A percentile compares a stretch with the other conserved stretches of the same genome.
Evolutionary conservation across 176 grass and related monocot genomes (phyloP).

Genomic region (Themeda triandra): DNA sequence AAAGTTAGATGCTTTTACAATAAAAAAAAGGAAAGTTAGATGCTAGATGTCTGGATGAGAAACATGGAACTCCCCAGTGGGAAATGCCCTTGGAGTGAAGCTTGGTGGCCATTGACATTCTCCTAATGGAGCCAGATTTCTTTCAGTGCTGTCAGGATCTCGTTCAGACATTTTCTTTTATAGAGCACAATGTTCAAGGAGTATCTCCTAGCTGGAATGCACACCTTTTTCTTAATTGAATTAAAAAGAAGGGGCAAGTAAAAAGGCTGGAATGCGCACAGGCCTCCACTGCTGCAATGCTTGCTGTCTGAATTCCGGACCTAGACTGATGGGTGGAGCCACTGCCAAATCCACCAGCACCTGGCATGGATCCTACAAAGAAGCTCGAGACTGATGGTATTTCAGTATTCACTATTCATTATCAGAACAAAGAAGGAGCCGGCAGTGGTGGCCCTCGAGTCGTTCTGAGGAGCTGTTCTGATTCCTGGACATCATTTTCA

Average conservation of each 20-base stretch:
- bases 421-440: background rate
- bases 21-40: background rate
- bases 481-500: background rate
- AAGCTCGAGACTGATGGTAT: background rate
- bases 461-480: background rate
- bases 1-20: constrained; percentile 9
- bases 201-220: constrained; percentile 15
- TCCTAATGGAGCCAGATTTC: constrained; percentile 4
- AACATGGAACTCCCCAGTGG: constrained; percentile 3
- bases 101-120: constrained; percentile 10
- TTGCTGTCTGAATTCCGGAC: background rate
- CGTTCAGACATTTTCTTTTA: constrained; percentile 22
- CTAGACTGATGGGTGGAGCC: background rate
- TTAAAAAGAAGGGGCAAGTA: background rate
- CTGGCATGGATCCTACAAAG: too few relatives aligned
- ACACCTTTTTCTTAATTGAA: background rate
- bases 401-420: background rate
- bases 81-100: constrained; percentile 33
- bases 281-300: background rate
- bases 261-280: background rate
- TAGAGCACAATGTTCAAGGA: constrained; percentile 16
- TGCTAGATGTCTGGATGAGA: constrained; percentile 1
- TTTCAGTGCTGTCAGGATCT: background rate
- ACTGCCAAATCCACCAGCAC: constrained; percentile 6
- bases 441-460: too few relatives aligned